These are phyloP conservation scores for Casuarina equisetifolia DNA, from an alignment of 306 rosid species.

Conservation along the genomic window DNA sequence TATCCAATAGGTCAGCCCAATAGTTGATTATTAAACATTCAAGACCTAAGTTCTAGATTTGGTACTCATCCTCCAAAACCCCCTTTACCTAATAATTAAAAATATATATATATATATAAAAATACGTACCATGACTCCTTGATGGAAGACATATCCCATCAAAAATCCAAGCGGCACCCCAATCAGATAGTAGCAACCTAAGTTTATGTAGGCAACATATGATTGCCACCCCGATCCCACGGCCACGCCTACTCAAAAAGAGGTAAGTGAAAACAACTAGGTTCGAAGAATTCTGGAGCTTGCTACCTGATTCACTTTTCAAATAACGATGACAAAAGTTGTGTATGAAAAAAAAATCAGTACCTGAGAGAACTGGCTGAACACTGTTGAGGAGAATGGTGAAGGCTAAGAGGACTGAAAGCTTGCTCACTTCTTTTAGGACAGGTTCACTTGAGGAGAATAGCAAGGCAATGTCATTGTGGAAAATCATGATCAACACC, in stretches of 20 bases:
- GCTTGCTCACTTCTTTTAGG: slow-evolving; percentile 50
- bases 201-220: slow-evolving; percentile 78
- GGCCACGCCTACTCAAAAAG: slow-evolving; percentile 58
- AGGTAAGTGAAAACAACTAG: neutral
- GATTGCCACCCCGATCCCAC: slow-evolving; percentile 95
- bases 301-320: too few relatives aligned
- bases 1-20: too few relatives aligned
- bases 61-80: too few relatives aligned
- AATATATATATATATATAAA: neutral
- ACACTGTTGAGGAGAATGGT: slow-evolving; percentile 73
- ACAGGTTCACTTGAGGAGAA: slow-evolving; percentile 58
- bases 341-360: neutral
- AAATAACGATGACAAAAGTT: neutral
- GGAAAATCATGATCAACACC: slow-evolving; percentile 47
- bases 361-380: slow-evolving; percentile 83
- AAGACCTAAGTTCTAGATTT: too few relatives aligned
- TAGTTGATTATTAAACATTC: too few relatives aligned
- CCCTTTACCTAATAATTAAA: neutral
- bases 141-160: slow-evolving; percentile 66
- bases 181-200: slow-evolving; percentile 75
- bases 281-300: too few relatives aligned
- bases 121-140: slow-evolving; percentile 66
- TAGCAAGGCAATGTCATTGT: slow-evolving; percentile 47
- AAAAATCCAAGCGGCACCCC: slow-evolving; percentile 75
- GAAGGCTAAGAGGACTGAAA: slow-evolving; percentile 67